These are phyloP conservation scores for Penicillium canescens DNA, from an alignment of 495 filamentous ascomycete species.

Conservation along the genomic window DNA sequence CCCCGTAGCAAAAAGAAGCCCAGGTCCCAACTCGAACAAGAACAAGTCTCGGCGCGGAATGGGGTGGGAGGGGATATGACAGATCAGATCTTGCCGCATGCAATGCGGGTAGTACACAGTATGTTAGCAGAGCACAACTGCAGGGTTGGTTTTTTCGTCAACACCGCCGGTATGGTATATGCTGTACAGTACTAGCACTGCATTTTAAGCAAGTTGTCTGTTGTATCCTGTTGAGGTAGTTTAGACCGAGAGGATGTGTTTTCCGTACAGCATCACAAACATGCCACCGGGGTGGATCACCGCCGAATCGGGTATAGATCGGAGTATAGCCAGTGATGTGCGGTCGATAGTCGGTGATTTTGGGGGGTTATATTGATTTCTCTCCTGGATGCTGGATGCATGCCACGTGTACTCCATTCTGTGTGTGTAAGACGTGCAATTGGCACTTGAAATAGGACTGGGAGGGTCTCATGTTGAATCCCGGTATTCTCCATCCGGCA, in stretches of 20 bases:
- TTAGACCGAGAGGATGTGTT: too few species aligned
- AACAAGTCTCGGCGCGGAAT: neutral
- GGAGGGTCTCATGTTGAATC: too few species aligned
- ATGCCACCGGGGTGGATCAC: neutral
- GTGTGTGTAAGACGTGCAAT: neutral
- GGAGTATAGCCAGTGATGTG: neutral
- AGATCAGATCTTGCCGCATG: neutral
- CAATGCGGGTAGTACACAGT: neutral
- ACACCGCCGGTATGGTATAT: too few species aligned
- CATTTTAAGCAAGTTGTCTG: too few species aligned
- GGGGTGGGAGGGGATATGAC: neutral
- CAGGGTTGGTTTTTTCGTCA: too few species aligned
- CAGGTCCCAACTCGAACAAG: neutral
- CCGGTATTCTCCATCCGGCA: neutral
- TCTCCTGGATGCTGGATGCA: neutral
- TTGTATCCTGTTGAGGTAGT: too few species aligned
- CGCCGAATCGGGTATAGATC: conserved; percentile 2
- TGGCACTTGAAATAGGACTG: neutral
- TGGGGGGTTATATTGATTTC: neutral
- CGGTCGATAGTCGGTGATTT: conserved; percentile 2
- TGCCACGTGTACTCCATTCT: conserved; percentile 6
- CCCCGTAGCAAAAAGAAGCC: too few species aligned
- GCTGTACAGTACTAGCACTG: too few species aligned
- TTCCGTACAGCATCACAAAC: too few species aligned
- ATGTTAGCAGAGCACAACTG: too few species aligned